Evolutionary conservation across 345 rosid species (phyloP), one percentile per base, ranked within the genome.

Genomic region (Viola odorata): DNA sequence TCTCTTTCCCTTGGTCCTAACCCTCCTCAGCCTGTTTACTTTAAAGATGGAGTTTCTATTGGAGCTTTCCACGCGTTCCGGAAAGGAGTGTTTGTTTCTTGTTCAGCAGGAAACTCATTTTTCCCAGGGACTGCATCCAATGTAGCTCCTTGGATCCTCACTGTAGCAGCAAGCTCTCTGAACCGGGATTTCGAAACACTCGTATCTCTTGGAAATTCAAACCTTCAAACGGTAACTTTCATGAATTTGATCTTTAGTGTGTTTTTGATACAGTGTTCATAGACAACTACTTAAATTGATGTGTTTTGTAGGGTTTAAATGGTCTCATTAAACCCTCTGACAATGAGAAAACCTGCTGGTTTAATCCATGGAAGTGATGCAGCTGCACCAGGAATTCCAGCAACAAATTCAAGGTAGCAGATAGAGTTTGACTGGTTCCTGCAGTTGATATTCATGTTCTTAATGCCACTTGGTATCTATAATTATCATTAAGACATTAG

Each of bases 71-170:
- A 77, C 60, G 86, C 83, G 37, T 75, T 81, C 72, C 49, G 17
- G 72, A 70, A 62, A 47, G 89, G 84, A 60, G 61, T 76, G 8
- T 55, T 84, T 8, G 75, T 77, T n/a, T 73, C 78, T 10, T 75
- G 77, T 56, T 81, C 82, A 0, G 84, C 80, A 0, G 77, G 82
- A 37, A 79, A 84, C 72, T 65, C 81, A 32, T 39, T 63, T 50
- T 42, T 71, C 52, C 71, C 78, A 4, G 9, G 59, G n/a, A 74
- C 79, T 16, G 75, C 74, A 42, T 14, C 57, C 53, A 74, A 81
- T 57, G 83, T 71, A 45, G 83, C 80, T 65, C 84, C 86, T 48
- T 70, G 83, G 86, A 73, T 78, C 32, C 70, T 78, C 15, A 79
- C 75, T 12, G 81, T 81, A 12, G 86, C 83, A 10, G 80, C 81